Conservation (phyloP, 345 rosid genomes). For the Carallia pectinifolia region DNA sequence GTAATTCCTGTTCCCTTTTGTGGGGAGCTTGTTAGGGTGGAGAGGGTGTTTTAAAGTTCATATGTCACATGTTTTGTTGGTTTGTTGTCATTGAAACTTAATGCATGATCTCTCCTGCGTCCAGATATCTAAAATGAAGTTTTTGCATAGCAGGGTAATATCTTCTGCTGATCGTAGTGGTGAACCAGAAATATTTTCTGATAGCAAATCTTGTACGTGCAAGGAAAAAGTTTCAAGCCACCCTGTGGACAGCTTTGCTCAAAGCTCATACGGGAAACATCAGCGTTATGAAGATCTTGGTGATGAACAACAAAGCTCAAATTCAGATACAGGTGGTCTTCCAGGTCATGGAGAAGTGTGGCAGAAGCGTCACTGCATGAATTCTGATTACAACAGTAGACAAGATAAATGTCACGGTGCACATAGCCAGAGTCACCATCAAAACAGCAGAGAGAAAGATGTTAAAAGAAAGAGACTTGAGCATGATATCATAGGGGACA, state of each 20-base stretch:
- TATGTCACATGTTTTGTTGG: neutral
- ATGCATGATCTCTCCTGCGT: neutral
- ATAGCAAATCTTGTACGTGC: neutral
- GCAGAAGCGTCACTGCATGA: constrained; percentile 16
- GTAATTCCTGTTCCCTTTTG: no score
- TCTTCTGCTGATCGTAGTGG: constrained; percentile 2
- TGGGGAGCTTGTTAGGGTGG: no score
- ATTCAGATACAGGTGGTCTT: constrained; percentile 35
- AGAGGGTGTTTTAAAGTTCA: neutral
- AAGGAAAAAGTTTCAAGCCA: constrained; percentile 22
- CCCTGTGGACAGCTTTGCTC: constrained; percentile 29
- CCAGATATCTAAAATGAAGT: neutral
- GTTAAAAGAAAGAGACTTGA: constrained; percentile 21
- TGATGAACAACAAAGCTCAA: constrained; percentile 27
- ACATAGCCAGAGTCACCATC: constrained; percentile 24
- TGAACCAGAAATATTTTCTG: constrained; percentile 20
- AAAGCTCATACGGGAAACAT: constrained; percentile 18
- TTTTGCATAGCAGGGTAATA: constrained; percentile 20
- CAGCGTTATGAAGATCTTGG: neutral
- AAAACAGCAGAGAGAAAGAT: constrained; percentile 13
- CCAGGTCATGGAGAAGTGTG: constrained; percentile 30
- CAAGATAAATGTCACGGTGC: constrained; percentile 24
- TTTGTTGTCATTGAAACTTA: neutral
- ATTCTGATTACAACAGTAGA: constrained; percentile 15
- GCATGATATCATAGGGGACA: constrained; percentile 13